Evolutionary conservation across 2,329 filamentous ascomycete genomes (phyloP).

Genomic region (Lachnellula suecica): DNA sequence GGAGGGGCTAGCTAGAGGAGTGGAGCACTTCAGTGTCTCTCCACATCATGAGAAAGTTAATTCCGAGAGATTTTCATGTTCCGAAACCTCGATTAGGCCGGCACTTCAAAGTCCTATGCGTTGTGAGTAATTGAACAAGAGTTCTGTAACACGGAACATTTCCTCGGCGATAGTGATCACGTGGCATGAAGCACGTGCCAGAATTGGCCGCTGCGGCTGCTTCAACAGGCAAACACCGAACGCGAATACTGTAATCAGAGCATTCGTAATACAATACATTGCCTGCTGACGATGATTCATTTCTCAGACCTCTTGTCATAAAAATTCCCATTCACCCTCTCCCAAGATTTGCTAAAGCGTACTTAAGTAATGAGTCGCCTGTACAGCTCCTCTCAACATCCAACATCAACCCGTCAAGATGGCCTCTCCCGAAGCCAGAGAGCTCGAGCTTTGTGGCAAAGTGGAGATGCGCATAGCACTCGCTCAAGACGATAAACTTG

Average conservation of each 20-base stretch:
- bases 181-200: background rate
- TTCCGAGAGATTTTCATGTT: too few relatives aligned
- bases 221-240: background rate
- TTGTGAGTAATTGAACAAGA: too few relatives aligned
- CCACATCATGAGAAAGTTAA: too few relatives aligned
- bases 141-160: too few relatives aligned
- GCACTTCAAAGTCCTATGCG: too few relatives aligned
- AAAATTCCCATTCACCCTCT: background rate
- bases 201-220: background rate
- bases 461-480: constrained; percentile 73
- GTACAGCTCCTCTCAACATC: background rate
- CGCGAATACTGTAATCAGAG: background rate
- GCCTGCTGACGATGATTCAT: background rate
- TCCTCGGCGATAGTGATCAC: too few relatives aligned
- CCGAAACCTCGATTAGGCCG: too few relatives aligned
- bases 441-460: constrained; percentile 80
- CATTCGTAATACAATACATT: constrained; percentile 4
- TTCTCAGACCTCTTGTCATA: background rate
- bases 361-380: constrained; percentile 6
- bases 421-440: constrained; percentile 38
- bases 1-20: too few relatives aligned
- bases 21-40: too few relatives aligned
- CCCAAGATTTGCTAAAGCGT: constrained; percentile 1
- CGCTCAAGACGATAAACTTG: constrained; percentile 80
- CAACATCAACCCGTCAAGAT: constrained; percentile 8